These are phyloP conservation scores for Pulicaria dysenterica DNA, from an alignment of 129 eudicot genomes.

Conservation along the genomic window DNA sequence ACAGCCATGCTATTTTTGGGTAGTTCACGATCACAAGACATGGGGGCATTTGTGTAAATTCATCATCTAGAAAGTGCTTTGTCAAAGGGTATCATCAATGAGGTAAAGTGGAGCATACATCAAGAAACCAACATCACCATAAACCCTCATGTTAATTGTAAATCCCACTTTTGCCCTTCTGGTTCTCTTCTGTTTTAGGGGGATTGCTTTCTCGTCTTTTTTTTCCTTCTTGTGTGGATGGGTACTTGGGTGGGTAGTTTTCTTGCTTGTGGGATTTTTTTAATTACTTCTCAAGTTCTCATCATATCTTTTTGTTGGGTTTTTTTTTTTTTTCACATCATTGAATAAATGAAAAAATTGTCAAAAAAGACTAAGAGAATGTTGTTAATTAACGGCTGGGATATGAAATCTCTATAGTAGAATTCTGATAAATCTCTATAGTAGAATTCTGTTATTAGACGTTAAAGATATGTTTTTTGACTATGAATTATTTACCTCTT, in stretches of 20 bases:
- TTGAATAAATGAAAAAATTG: too few relatives aligned
- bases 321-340: too few relatives aligned
- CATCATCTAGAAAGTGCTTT: conserved; percentile 16
- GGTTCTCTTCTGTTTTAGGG: not conserved
- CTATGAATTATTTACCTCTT: too few relatives aligned
- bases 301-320: not conserved
- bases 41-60: conserved; percentile 29
- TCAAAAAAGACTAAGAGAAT: too few relatives aligned
- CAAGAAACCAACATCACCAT: conserved; percentile 21
- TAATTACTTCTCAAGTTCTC: not conserved
- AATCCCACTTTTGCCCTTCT: conserved; percentile 24
- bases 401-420: too few relatives aligned
- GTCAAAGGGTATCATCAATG: conserved; percentile 20
- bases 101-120: not conserved
- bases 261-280: not conserved
- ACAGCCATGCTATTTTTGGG: conserved; percentile 18
- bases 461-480: too few relatives aligned
- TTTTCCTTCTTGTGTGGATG: not conserved
- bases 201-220: not conserved
- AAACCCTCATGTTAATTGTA: conserved; percentile 17
- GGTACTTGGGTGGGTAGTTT: not conserved
- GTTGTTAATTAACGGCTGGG: too few relatives aligned
- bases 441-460: too few relatives aligned
- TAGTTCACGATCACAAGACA: conserved; percentile 13
- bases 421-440: too few relatives aligned